These are phyloP conservation scores for Xylariaceae sp. DNA, from an alignment of 2,329 filamentous ascomycete genomes.

Conservation along the genomic window DNA sequence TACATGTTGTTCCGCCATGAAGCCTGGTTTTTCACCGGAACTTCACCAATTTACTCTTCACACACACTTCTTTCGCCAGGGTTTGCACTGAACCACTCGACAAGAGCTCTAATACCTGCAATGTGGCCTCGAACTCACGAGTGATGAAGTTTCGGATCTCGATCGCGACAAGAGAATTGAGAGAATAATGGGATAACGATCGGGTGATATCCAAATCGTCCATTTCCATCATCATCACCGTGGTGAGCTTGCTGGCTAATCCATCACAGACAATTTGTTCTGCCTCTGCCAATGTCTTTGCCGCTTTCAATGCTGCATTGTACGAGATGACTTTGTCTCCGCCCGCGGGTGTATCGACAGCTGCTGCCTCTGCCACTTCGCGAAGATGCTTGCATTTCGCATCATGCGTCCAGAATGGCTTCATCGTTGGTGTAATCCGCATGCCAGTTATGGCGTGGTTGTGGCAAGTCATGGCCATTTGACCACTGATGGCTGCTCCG, in stretches of 20 bases:
- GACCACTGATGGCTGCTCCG: slow-evolving; percentile 45
- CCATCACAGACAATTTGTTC: slow-evolving; percentile 41
- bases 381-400: slow-evolving; percentile 50
- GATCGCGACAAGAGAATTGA: slow-evolving; percentile 47
- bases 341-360: slow-evolving; percentile 28
- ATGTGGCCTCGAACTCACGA: slow-evolving; percentile 44
- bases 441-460: slow-evolving; percentile 52
- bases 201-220: slow-evolving; percentile 45
- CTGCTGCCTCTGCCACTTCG: slow-evolving; percentile 37
- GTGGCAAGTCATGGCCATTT: slow-evolving; percentile 39
- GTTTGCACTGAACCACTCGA: slow-evolving; percentile 47
- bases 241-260: slow-evolving; percentile 43
- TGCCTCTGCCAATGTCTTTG: slow-evolving; percentile 41
- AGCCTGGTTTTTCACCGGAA: slow-evolving; percentile 14
- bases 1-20: background rate
- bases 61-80: slow-evolving; percentile 43
- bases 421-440: slow-evolving; percentile 41
- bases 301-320: slow-evolving; percentile 39
- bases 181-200: slow-evolving; percentile 38
- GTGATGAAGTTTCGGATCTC: slow-evolving; percentile 48
- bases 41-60: slow-evolving; percentile 41
- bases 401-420: slow-evolving; percentile 51
- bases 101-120: slow-evolving; percentile 52
- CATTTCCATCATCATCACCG: slow-evolving; percentile 44
- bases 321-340: slow-evolving; percentile 36